A percentile compares a stretch with the other conserved stretches of the same genome.
phyloP scores from a whole-genome alignment of 2,329 filamentous ascomycete species.

The Trichophyton mentagrophytes region DNA sequence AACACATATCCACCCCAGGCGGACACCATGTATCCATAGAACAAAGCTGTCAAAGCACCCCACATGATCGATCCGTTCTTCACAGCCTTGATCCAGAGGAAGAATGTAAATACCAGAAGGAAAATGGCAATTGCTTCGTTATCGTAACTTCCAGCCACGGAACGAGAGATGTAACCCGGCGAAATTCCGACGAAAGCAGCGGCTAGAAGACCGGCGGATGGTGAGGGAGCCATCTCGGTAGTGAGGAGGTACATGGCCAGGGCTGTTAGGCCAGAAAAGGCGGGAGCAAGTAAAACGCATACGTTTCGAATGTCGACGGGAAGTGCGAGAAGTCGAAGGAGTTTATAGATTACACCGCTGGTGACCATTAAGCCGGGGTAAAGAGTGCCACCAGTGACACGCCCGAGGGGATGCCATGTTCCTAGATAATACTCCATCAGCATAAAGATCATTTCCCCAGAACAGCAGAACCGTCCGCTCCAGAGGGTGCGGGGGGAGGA shows the following conservation, averaged over 20 bases:
- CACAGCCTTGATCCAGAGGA: conserved; percentile 95
- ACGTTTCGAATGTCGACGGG: conserved; percentile 98
- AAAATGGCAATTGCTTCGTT: conserved; percentile 99
- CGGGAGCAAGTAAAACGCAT: conserved; percentile 89
- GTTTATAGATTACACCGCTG: conserved; percentile 90
- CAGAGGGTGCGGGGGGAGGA: neutral
- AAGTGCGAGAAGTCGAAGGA: conserved; percentile 74
- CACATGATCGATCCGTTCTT: conserved; percentile 95
- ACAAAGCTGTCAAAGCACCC: conserved; percentile 85
- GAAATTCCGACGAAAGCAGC: conserved; percentile 95
- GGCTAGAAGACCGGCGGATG: conserved; percentile 86
- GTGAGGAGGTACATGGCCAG: conserved; percentile 89
- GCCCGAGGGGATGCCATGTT: conserved; percentile 97
- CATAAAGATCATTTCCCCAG: neutral
- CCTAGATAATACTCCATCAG: conserved; percentile 30
- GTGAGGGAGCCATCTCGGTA: conserved; percentile 91
- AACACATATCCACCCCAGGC: conserved; percentile 99
- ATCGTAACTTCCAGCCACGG: conserved; percentile 95
- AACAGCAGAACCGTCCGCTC: neutral
- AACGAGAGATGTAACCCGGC: conserved; percentile 94
- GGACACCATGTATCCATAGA: conserved; percentile 99
- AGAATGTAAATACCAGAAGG: conserved; percentile 95
- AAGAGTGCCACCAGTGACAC: conserved; percentile 96
- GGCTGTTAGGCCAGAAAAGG: conserved; percentile 85
- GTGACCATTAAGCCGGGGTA: conserved; percentile 99